A percentile compares a stretch with the other conserved stretches of the same genome.
phyloP scores from a whole-genome alignment of 441 rosid species.

The Viola pubescens region DNA sequence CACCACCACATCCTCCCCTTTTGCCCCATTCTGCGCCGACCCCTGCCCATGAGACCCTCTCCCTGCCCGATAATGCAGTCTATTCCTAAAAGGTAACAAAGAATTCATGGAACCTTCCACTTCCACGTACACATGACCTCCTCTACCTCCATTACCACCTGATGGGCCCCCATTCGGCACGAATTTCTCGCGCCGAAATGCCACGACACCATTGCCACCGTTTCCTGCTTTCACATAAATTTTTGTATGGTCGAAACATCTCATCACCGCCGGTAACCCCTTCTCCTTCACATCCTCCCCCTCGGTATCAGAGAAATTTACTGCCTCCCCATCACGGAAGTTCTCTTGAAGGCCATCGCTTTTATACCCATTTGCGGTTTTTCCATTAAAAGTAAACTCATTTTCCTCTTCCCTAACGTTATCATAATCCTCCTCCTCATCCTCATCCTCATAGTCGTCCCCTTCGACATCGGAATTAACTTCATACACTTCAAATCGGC shows the following conservation, averaged over 20 bases:
- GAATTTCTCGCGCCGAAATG: constrained; percentile 76
- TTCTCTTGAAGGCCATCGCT: constrained; percentile 16
- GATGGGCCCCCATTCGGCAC: constrained; percentile 91
- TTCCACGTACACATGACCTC: constrained; percentile 73
- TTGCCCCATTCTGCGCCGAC: constrained; percentile 57
- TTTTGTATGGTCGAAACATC: constrained; percentile 84
- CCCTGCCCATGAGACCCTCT: constrained; percentile 81
- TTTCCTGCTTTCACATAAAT: constrained; percentile 70
- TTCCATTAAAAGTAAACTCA: constrained; percentile 17
- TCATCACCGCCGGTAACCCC: constrained; percentile 85
- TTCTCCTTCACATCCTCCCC: constrained; percentile 62
- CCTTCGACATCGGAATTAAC: constrained; percentile 21
- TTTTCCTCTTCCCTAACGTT: constrained; percentile 35
- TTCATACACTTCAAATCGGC: constrained; percentile 20
- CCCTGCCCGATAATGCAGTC: constrained; percentile 76
- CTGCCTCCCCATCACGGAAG: constrained; percentile 19
- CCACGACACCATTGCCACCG: constrained; percentile 87
- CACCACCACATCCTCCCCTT: constrained; percentile 72
- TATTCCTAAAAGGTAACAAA: constrained; percentile 64
- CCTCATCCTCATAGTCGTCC: neutral
- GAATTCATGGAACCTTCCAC: constrained; percentile 83
- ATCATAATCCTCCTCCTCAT: too few relatives aligned
- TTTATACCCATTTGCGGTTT: neutral
- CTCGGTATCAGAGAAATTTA: constrained; percentile 17
- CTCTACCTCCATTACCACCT: constrained; percentile 94